phyloP scores from a whole-genome alignment of 139 green algal genomes.

The Gonium pectorale region DNA sequence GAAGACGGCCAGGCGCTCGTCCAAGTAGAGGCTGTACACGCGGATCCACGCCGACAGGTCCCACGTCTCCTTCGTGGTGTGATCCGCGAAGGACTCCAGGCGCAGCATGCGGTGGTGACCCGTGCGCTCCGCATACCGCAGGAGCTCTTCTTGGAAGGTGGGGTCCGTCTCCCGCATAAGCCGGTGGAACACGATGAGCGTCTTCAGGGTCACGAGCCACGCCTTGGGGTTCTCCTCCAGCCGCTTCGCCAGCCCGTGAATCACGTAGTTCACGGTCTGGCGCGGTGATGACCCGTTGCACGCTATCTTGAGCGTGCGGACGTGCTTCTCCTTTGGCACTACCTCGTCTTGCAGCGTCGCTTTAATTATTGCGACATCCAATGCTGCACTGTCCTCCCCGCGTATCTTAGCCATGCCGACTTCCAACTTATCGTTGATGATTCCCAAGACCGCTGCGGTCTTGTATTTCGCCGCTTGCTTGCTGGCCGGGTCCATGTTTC shows the following conservation, averaged over 20 bases:
- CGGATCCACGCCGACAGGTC: slow-evolving; percentile 93
- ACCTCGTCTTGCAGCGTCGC: slow-evolving; percentile 87
- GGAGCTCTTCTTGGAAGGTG: slow-evolving; percentile 75
- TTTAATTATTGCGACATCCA: slow-evolving; percentile 94
- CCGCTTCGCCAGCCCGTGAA: slow-evolving; percentile 63
- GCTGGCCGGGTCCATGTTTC: slow-evolving; percentile 33
- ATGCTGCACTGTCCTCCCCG: slow-evolving; percentile 47
- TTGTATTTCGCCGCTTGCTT: slow-evolving; percentile 51
- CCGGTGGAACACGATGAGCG: slow-evolving; percentile 87
- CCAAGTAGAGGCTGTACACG: slow-evolving; percentile 92
- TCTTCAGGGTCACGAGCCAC: slow-evolving; percentile 84
- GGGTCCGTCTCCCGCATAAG: slow-evolving; percentile 86
- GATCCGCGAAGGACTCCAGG: slow-evolving; percentile 79
- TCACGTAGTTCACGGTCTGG: slow-evolving; percentile 61
- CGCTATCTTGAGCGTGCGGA: slow-evolving; percentile 72
- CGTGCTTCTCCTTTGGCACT: slow-evolving; percentile 97
- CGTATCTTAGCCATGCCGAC: slow-evolving; percentile 48
- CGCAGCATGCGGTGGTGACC: slow-evolving; percentile 68
- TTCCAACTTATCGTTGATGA: slow-evolving; percentile 34
- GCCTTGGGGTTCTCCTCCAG: slow-evolving; percentile 52
- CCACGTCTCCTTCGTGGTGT: slow-evolving; percentile 75
- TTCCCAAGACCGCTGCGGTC: not conserved
- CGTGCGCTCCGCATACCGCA: slow-evolving; percentile 67
- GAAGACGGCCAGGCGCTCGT: slow-evolving; percentile 86
- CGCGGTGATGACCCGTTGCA: slow-evolving; percentile 29